These are phyloP conservation scores for Paracoccidioides brasiliensis DNA, from an alignment of 2,329 filamentous ascomycete genomes.

Conservation along the genomic window DNA sequence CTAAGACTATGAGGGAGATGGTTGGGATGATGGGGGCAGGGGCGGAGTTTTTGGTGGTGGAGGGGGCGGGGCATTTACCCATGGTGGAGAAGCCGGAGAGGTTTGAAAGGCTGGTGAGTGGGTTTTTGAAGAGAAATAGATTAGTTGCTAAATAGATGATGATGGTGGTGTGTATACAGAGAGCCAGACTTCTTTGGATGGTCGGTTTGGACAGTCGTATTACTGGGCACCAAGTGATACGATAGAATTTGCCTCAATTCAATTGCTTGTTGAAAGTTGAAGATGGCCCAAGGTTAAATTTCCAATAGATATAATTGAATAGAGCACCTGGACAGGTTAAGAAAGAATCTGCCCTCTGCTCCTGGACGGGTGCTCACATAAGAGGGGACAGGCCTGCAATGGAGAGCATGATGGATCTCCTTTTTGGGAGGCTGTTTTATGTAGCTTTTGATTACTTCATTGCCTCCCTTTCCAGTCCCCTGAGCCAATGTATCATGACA, in stretches of 20 bases:
- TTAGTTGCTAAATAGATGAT: background rate
- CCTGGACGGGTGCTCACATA: background rate
- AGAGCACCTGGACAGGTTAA: background rate
- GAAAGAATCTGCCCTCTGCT: background rate
- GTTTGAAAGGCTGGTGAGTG: background rate
- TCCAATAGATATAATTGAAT: background rate
- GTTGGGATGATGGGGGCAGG: slow-evolving; percentile 40
- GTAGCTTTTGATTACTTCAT: background rate
- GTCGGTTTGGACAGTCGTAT: too few species aligned
- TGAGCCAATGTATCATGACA: background rate
- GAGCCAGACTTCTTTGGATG: too few species aligned
- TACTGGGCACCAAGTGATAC: too few species aligned
- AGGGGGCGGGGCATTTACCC: slow-evolving; percentile 16
- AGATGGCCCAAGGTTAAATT: too few species aligned
- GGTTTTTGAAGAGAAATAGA: background rate
- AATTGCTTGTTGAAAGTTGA: too few species aligned
- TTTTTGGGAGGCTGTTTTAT: background rate
- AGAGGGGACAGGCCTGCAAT: background rate
- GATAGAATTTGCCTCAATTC: too few species aligned
- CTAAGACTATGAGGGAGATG: slow-evolving; percentile 69
- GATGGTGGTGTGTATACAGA: background rate
- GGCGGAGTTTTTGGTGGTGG: slow-evolving; percentile 10
- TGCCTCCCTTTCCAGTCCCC: background rate
- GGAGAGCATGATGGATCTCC: background rate
- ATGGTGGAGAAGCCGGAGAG: slow-evolving; percentile 6